A percentile compares a stretch with the other conserved stretches of the same genome.
These are phyloP conservation scores for Amanita fuliginea DNA, from an alignment of 768 basidiomycete species.

Conservation along the genomic window DNA sequence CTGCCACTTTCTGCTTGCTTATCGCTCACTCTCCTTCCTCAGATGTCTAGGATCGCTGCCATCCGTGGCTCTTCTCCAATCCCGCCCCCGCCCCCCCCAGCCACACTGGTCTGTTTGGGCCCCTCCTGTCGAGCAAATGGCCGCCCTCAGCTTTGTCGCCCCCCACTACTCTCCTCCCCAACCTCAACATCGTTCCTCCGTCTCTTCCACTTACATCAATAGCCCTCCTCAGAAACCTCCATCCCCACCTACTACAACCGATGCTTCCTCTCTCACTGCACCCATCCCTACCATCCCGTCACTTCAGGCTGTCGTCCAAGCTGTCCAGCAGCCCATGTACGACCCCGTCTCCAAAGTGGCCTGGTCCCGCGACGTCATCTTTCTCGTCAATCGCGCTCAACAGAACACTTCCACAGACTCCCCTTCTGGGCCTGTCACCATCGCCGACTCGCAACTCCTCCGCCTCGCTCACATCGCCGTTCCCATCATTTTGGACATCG, in stretches of 20 bases:
- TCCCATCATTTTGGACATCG: slow-evolving; percentile 48
- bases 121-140: slow-evolving; percentile 11
- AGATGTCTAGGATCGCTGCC: slow-evolving; percentile 31
- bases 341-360: slow-evolving; percentile 53
- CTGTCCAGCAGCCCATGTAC: slow-evolving; percentile 42
- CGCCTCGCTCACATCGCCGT: slow-evolving; percentile 56
- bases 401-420: slow-evolving; percentile 26
- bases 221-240: slow-evolving; percentile 36
- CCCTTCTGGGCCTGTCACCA: slow-evolving; percentile 38
- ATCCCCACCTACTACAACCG: slow-evolving; percentile 14
- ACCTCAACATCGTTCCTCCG: slow-evolving; percentile 18
- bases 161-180: slow-evolving; percentile 12
- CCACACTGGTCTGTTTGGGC: slow-evolving; percentile 11
- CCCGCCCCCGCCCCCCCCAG: slow-evolving; percentile 5
- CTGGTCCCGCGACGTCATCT: slow-evolving; percentile 79
- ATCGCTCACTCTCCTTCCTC: slow-evolving; percentile 21
- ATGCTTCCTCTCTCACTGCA: slow-evolving; percentile 45
- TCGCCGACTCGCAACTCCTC: slow-evolving; percentile 48
- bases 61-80: slow-evolving; percentile 6
- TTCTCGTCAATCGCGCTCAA: slow-evolving; percentile 58
- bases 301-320: slow-evolving; percentile 37
- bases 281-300: slow-evolving; percentile 56
- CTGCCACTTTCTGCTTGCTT: slow-evolving; percentile 39
- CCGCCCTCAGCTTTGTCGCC: slow-evolving; percentile 14
- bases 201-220: slow-evolving; percentile 40